Percentiles rank a stretch among this genome's conserved stretches.
These are phyloP conservation scores for Cruciata laevipes DNA, from an alignment of 257 asterid species.

Conservation along the genomic window DNA sequence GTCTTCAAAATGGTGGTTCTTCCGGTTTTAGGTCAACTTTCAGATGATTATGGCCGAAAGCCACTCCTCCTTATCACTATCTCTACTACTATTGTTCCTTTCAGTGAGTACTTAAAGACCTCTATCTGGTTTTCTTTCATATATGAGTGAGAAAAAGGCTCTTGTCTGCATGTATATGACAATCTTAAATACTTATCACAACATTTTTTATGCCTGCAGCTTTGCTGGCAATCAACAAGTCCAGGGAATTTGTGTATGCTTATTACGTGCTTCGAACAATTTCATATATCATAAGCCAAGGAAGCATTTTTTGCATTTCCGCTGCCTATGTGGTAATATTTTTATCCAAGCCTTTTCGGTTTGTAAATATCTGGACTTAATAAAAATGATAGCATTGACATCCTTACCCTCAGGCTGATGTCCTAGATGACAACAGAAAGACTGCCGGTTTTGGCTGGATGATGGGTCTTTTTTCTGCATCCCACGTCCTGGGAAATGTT, in stretches of 20 bases:
- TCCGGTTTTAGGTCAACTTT: constrained; percentile 86
- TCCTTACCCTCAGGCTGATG: constrained; percentile 69
- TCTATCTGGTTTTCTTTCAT: neutral
- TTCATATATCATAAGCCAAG: constrained; percentile 80
- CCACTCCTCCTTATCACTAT: constrained; percentile 78
- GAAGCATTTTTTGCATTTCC: constrained; percentile 87
- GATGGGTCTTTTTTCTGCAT: constrained; percentile 82
- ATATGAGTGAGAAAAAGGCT: too few relatives aligned
- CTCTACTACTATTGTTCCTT: constrained; percentile 76
- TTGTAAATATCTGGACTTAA: constrained; percentile 1
- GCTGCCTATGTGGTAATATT: constrained; percentile 78
- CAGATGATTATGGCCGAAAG: constrained; percentile 93
- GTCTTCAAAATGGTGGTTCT: constrained; percentile 87
- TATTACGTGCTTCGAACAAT: constrained; percentile 67
- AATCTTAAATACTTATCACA: neutral
- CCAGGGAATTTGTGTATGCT: constrained; percentile 71
- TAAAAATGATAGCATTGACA: neutral
- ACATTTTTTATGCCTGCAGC: constrained; percentile 33
- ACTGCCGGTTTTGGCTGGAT: constrained; percentile 86
- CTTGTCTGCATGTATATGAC: neutral
- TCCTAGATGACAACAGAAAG: constrained; percentile 49
- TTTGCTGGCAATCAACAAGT: constrained; percentile 63
- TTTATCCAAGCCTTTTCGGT: constrained; percentile 13
- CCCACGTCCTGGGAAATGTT: constrained; percentile 75
- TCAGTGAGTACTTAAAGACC: constrained; percentile 38